Base-by-base conservation (phyloP, 495 filamentous ascomycete genomes). In the Bombardia bombarda region DNA sequence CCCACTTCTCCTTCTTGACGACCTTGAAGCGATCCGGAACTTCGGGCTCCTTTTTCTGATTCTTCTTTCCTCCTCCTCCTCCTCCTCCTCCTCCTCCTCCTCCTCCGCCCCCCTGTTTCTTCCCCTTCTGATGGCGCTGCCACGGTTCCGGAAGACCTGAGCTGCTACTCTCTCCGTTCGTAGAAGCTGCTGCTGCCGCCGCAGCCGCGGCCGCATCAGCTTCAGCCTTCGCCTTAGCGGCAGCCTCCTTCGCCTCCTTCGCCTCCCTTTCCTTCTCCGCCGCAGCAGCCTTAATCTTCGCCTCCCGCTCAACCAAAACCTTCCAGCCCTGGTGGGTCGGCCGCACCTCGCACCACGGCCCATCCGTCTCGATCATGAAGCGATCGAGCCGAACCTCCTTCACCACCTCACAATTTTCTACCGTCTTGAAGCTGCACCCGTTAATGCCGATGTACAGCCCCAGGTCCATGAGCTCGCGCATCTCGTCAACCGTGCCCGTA, bases 1-100 rank as follows among this genome's bases (percentile, higher is more conserved):
- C 74, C 78, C 69, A 98, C 62, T 83, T 94, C 63, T 98, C 92
- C 62, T 96, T 96, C 70, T 95, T 96, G 28, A 95, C 80, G 13
- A 57, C 48, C 52, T 67, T 73, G 53, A 61, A 75, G 32, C 63
- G 56, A 42, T 73, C 65, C 4, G 66, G 67, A 0, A 73, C 60
- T 37, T 70, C 66, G 1, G 65, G 50, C 30, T 65, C 66, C 39
- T 72, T 70, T 26, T 68, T 70, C 43, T 67, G 56, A 17, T 53
- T 58, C 38, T 70, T 67, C 50, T 67, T 68, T 16, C 51, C 24
- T 58, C 57, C 16, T 51, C 33, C 19, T 53, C 54, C 20, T 62
- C 60, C 19, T 56, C 44, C 20, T 45, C 49, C 41, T 58, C 56
- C 20, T 32, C 42, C 20, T 46, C 45, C 16, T 47, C 36, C 8